Percentiles rank a stretch among this genome's conserved stretches.
Conservation (phyloP, 2,329 filamentous ascomycete species). For the Apiospora saccharicola region DNA sequence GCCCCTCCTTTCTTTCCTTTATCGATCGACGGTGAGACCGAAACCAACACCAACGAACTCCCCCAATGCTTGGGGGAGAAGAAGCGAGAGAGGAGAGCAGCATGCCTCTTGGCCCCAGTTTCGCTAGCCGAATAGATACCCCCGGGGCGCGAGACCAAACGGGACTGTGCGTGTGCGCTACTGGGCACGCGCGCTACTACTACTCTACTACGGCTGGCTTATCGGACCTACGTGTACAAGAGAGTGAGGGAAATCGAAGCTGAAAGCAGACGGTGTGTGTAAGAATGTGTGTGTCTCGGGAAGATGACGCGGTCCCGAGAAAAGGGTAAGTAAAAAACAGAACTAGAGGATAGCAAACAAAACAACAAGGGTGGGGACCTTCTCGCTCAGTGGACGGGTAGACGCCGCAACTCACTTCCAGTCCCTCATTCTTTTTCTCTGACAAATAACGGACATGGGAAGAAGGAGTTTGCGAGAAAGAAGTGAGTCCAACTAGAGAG, state of each 20-base stretch:
- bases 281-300: slow-evolving; percentile 15
- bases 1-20: neutral
- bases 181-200: neutral
- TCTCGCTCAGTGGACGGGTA: slow-evolving; percentile 11
- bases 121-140: neutral
- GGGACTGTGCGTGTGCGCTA: slow-evolving; percentile 4
- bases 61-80: too few species aligned
- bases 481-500: neutral
- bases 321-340: neutral
- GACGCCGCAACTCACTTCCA: neutral
- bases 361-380: neutral
- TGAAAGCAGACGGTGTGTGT: slow-evolving; percentile 9
- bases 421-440: neutral
- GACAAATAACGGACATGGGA: neutral
- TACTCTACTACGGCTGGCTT: neutral
- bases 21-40: neutral
- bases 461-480: slow-evolving; percentile 15
- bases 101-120: neutral
- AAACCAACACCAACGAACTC: neutral
- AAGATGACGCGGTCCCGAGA: slow-evolving; percentile 19
- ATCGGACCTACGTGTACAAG: neutral
- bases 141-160: neutral
- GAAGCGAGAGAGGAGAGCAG: slow-evolving; percentile 1
- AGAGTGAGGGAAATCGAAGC: neutral
- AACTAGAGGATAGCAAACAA: slow-evolving; percentile 4